Evolutionary conservation across 78 protist species (phyloP), one percentile per base, ranked within the genome.

Genomic region (Dictyostelium firmibasis): DNA sequence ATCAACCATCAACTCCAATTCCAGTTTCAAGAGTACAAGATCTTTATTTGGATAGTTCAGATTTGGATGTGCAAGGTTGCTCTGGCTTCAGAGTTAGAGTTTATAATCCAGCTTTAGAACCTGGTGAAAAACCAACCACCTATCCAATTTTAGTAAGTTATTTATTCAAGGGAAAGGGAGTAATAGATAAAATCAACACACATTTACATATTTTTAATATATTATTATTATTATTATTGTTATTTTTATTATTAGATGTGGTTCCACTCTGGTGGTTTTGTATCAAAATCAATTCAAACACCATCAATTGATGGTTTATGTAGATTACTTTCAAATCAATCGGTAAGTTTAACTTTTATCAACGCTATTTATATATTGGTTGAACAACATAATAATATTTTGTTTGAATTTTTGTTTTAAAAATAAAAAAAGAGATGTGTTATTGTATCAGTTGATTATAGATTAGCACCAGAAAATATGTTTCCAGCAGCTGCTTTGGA

Each of bases 201-300:
- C n/a, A n/a, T n/a, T n/a, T n/a, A n/a, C n/a, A n/a, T n/a, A 38
- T 38, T 38, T 38, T 38, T 38, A 38, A 38, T 4, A n/a, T n/a
- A n/a, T 38, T 38, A 4, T 38, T 38, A 4, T 57, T 57, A 20
- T 57, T 20, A 20, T 57, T 57, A 3, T 57, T 57, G 6, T 18
- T 20, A 35, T 57, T 50, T 3, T 50, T 16, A 16, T 50, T 5
- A 57, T 57, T 57, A 57, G 67, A 88, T 88, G 93, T 88, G 93
- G 93, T 88, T 88, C 86, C 93, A 88, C 27, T 77, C 93, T 78
- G 93, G 93, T 36, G 93, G 93, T 64, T 88, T 88, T 79, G 85
- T 76, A 9, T 70, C 86, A 36, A 88, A 88, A 67, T 78, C 93
- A 78, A 75, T 79, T 79, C 86, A 88, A 79, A 88, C 93, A 20